These are phyloP conservation scores for Arabis hirsuta DNA, from an alignment of 345 rosid species.

Conservation along the genomic window DNA sequence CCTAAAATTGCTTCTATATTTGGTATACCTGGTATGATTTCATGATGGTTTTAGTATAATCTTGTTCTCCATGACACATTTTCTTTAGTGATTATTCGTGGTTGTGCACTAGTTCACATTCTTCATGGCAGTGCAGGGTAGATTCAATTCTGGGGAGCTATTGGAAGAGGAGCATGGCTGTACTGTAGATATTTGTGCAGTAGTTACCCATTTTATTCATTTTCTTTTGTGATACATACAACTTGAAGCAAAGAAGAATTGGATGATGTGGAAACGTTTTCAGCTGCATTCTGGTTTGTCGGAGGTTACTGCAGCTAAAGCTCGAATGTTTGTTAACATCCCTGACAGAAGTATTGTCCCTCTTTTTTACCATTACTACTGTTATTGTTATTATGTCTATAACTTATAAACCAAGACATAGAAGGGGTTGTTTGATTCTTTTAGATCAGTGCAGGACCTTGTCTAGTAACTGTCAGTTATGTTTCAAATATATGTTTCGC, in stretches of 20 bases:
- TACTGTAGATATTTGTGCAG: conserved; percentile 71
- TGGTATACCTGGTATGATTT: neutral
- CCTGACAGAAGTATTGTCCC: conserved; percentile 87
- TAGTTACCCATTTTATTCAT: conserved; percentile 45
- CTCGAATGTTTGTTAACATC: conserved; percentile 88
- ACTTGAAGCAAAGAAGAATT: conserved; percentile 15
- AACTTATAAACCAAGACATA: conserved; percentile 8
- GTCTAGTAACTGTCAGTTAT: neutral
- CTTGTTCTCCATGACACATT: neutral
- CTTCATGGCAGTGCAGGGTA: conserved; percentile 66
- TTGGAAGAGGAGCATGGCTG: conserved; percentile 70
- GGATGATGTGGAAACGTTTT: conserved; percentile 39
- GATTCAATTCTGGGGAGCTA: conserved; percentile 87
- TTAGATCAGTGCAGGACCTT: conserved; percentile 5
- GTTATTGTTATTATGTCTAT: conserved; percentile 4
- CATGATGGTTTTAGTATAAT: conserved; percentile 15
- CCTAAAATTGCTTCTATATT: conserved; percentile 17
- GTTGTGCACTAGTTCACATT: conserved; percentile 12
- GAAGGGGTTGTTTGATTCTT: conserved; percentile 8
- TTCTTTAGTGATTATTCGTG: conserved; percentile 11
- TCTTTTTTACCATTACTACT: conserved; percentile 12
- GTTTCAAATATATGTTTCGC: conserved; percentile 8
- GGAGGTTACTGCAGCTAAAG: conserved; percentile 97
- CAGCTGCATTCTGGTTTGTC: conserved; percentile 94
- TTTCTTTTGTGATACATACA: conserved; percentile 28